Base-by-base conservation (phyloP, 2,329 filamentous ascomycete species). In the Talaromyces amestolkiae region DNA sequence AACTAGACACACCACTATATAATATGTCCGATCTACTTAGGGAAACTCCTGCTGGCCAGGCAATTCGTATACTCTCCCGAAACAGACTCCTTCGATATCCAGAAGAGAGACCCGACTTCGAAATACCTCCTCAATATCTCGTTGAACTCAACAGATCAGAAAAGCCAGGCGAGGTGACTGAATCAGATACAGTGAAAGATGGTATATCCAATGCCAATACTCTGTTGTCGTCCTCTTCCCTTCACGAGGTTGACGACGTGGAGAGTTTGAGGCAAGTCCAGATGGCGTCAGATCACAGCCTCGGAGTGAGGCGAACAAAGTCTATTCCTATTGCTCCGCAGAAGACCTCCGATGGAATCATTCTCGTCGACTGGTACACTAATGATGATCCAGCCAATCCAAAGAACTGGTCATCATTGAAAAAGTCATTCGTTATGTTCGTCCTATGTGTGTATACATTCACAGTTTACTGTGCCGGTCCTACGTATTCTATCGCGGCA, bases 321-420 rank as follows among this genome's bases (percentile, higher is more conserved):
- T 43, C 41, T 7, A 43, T 43, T 19, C 68, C 76, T 10, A 75
- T 78, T 45, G 66, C 67, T 0, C 76, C 77, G 0, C 71, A 70
- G 31, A 74, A 72, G 65, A 78, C 76, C n/a, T 68, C 70, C 19
- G 77, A 79, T 41, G 77, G 77, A n/a, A 58, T 72, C n/a, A 72
- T 75, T 41, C 70, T 77, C 0, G 72, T 77, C 24, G 74, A 76
- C 54, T 77, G 75, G 75, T 77, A 76, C 60, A 66, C 68, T 17
- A 43, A 19, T 9, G 69, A 72, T 58, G 71, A 73, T 63, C 65
- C 66, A 24, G 71, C 68, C 41, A 73, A 72, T 59, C 72, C 72
- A 6, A 70, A 72, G 54, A 72, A 73, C 51, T 73, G 72, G 72
- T 68, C 69, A 3, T n/a, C 15, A 5, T 39, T 58, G 10, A 73